Evolutionary conservation across 2,329 filamentous ascomycete species (phyloP).

Genomic region (Aspergillus viridinutans): DNA sequence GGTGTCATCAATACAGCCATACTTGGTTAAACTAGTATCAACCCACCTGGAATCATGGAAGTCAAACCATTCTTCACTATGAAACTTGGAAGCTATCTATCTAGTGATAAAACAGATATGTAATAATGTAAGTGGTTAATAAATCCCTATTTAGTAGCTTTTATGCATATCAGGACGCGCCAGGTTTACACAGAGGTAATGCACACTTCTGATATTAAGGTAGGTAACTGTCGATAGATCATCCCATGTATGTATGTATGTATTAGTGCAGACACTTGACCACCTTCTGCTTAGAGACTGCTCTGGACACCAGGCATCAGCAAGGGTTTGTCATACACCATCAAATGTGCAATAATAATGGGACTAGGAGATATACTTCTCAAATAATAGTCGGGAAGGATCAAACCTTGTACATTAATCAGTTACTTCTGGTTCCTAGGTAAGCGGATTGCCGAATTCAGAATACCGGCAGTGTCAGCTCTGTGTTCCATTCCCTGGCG

Average conservation of each 20-base stretch:
- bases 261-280: slow-evolving; percentile 1
- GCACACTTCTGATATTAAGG: too few species aligned
- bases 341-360: neutral
- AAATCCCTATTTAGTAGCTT: neutral
- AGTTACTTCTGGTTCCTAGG: neutral
- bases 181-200: neutral
- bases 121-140: neutral
- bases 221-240: neutral
- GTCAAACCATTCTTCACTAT: neutral
- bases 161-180: neutral
- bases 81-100: neutral
- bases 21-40: neutral
- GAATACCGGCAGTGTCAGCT: neutral
- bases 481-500: too few species aligned
- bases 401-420: too few species aligned
- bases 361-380: neutral
- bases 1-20: neutral
- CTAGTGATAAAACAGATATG: neutral
- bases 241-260: neutral
- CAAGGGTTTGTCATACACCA: neutral
- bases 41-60: neutral
- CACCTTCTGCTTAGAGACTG: slow-evolving; percentile 1
- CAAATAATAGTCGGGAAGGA: neutral
- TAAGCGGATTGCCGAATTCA: neutral
- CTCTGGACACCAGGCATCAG: neutral